These are phyloP conservation scores for Aspergillus phoenicis DNA, from an alignment of 2,329 filamentous ascomycete genomes.

Conservation along the genomic window DNA sequence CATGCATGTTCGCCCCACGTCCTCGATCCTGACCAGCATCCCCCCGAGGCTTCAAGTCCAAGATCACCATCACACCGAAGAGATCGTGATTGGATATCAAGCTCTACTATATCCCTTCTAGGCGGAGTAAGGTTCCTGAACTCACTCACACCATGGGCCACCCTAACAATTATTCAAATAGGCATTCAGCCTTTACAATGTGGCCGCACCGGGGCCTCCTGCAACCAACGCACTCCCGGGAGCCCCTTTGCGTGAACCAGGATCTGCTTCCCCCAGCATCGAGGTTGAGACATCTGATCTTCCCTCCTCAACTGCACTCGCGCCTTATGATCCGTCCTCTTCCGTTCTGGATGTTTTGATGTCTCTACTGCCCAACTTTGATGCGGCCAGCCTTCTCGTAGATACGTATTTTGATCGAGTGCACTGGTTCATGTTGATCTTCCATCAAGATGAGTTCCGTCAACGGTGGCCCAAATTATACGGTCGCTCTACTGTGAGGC, in stretches of 20 bases:
- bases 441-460: conserved; percentile 39
- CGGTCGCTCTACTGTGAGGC: not conserved
- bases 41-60: too few relatives aligned
- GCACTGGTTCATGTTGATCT: conserved; percentile 45
- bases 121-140: conserved; percentile 15
- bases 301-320: not conserved
- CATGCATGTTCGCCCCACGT: too few relatives aligned
- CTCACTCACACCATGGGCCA: not conserved
- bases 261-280: not conserved
- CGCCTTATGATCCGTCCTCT: not conserved
- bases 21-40: too few relatives aligned
- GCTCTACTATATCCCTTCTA: conserved; percentile 26
- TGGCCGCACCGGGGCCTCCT: conserved; percentile 9
- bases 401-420: conserved; percentile 44
- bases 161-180: conserved; percentile 1
- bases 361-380: conserved; percentile 24
- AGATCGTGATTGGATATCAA: conserved; percentile 18
- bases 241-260: not conserved
- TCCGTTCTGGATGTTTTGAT: conserved; percentile 15
- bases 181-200: conserved; percentile 23
- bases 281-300: not conserved
- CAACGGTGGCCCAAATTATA: conserved; percentile 24
- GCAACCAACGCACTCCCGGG: conserved; percentile 23
- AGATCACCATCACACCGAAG: too few relatives aligned
- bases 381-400: conserved; percentile 31